Percentiles rank a stretch among this genome's conserved stretches.
Conservation (phyloP, 768 basidiomycete species). For the Kondoa malvinella region DNA sequence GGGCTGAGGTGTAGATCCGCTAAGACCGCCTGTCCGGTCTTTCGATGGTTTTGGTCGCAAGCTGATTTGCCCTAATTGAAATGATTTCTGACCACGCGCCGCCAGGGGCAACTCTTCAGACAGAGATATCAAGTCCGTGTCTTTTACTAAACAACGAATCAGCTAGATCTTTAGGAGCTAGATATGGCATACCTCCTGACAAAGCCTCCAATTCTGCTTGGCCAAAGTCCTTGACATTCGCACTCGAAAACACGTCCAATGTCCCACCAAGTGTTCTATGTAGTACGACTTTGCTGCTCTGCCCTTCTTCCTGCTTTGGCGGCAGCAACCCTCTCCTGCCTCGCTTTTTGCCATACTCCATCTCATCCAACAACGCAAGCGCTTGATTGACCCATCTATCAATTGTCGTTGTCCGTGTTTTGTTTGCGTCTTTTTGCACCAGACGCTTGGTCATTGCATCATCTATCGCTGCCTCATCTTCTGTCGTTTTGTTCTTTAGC, state of each 20-base stretch:
- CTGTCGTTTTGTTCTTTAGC: neutral
- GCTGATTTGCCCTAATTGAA: slow-evolving; percentile 3
- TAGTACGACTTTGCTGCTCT: slow-evolving; percentile 6
- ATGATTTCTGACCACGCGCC: neutral
- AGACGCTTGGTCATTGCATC: neutral
- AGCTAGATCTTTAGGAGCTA: neutral
- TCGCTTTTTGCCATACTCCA: neutral
- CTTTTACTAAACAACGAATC: neutral
- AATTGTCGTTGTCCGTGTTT: neutral
- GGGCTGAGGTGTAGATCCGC: neutral
- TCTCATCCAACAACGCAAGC: neutral
- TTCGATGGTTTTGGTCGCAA: neutral
- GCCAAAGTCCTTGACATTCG: neutral
- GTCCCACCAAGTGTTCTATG: slow-evolving; percentile 1
- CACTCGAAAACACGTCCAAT: neutral
- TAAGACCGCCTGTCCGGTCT: too few relatives aligned
- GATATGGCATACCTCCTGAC: neutral
- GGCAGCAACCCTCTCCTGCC: neutral
- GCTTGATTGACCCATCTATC: neutral
- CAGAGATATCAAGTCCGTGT: slow-evolving; percentile 9
- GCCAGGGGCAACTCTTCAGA: neutral
- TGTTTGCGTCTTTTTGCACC: neutral
- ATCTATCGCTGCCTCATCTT: neutral
- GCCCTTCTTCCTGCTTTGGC: neutral
- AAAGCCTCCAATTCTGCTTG: neutral